Conservation (phyloP, 257 asterid genomes). For the Solanum chiquidenum region DNA sequence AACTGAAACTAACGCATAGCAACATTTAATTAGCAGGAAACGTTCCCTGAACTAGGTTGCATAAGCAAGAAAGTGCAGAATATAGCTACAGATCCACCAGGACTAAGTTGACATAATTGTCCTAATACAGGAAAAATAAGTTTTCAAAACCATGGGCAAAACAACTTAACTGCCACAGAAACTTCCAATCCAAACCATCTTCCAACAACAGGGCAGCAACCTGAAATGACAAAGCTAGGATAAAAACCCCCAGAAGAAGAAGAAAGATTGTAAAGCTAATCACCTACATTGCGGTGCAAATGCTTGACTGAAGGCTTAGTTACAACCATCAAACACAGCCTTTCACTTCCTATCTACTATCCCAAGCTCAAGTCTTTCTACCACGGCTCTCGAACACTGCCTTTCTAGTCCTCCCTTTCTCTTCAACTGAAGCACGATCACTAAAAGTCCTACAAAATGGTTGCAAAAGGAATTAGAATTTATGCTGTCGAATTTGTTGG, state of each 20-base stretch:
- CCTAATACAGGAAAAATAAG: conserved; percentile 9
- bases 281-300: conserved; percentile 23
- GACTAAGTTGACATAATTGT: conserved; percentile 16
- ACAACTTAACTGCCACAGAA: conserved; percentile 40
- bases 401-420: conserved; percentile 47
- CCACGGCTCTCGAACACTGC: conserved; percentile 46
- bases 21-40: not conserved
- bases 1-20: not conserved
- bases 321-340: conserved; percentile 22
- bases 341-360: conserved; percentile 20
- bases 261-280: conserved; percentile 18
- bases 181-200: conserved; percentile 24
- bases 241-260: conserved; percentile 22
- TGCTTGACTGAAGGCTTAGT: not conserved
- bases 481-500: not conserved
- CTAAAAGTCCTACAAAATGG: conserved; percentile 35
- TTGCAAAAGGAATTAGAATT: conserved; percentile 7
- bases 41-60: not conserved
- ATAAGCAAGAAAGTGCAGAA: conserved; percentile 7
- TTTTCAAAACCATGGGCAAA: conserved; percentile 21
- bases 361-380: conserved; percentile 31
- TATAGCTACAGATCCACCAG: conserved; percentile 11
- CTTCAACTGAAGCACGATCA: conserved; percentile 46
- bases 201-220: conserved; percentile 33
- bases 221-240: conserved; percentile 36